Conservation (phyloP, 1,139 yeast species). For the Barnettozyma hawaiiensis region DNA sequence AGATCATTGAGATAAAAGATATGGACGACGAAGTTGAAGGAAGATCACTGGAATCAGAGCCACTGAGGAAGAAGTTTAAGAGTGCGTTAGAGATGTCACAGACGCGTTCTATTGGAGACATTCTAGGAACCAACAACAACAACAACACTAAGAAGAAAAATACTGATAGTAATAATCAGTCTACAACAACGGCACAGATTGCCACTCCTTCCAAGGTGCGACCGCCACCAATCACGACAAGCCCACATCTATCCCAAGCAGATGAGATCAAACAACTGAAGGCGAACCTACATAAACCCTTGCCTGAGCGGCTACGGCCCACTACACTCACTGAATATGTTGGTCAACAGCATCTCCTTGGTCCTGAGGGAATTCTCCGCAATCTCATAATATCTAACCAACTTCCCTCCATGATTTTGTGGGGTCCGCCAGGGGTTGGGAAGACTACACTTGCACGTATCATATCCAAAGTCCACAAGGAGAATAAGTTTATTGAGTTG, state of each 20-base stretch:
- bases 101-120: conserved; percentile 8
- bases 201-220: background rate
- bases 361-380: conserved; percentile 63
- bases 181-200: background rate
- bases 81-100: conserved; percentile 5
- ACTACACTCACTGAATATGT: conserved; percentile 64
- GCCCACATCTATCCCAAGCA: background rate
- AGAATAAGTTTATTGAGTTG: conserved; percentile 56
- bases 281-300: conserved; percentile 53
- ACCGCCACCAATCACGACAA: background rate
- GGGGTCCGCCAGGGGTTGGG: conserved; percentile 98
- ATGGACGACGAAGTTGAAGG: conserved; percentile 13
- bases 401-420: conserved; percentile 80
- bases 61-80: conserved; percentile 2
- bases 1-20: conserved; percentile 16
- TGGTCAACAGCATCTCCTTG: conserved; percentile 83
- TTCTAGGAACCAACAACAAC: conserved; percentile 5
- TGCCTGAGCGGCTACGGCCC: conserved; percentile 86
- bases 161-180: too few relatives aligned
- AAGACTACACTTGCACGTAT: conserved; percentile 71
- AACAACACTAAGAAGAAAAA: too few relatives aligned
- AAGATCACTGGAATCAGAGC: background rate
- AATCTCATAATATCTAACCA: conserved; percentile 55
- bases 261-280: conserved; percentile 35
- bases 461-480: conserved; percentile 32